Evolutionary conservation across 1,284 basidiomycete species (phyloP).

Genomic region (Cutaneotrichosporon spelunceum): DNA sequence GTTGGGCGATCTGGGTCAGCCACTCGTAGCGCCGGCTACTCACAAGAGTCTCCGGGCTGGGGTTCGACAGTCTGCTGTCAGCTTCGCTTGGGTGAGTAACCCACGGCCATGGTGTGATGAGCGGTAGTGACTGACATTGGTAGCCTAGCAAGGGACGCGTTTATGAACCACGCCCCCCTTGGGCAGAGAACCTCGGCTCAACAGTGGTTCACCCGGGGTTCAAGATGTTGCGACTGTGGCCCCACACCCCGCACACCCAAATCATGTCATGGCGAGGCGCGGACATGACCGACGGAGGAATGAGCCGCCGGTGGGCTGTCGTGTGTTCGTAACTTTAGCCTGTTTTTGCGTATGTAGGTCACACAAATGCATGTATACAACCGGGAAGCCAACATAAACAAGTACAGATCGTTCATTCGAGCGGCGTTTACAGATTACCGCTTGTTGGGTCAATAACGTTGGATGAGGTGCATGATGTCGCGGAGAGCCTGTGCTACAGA

Average conservation of each 20-base stretch:
- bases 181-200: too few species aligned
- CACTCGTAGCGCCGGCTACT: background rate
- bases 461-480: background rate
- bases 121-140: background rate
- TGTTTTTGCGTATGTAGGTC: background rate
- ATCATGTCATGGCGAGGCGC: background rate
- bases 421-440: background rate
- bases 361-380: background rate
- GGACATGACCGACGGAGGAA: conserved; percentile 8
- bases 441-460: background rate
- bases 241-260: background rate
- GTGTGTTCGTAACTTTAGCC: background rate
- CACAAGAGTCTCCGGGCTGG: conserved; percentile 13
- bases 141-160: background rate
- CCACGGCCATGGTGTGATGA: conserved; percentile 9
- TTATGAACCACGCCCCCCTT: too few species aligned
- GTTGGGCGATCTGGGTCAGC: conserved; percentile 24
- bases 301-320: background rate
- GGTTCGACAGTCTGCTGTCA: conserved; percentile 6
- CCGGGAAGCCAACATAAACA: background rate
- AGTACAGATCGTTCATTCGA: background rate
- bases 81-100: background rate
- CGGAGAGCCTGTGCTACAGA: conserved; percentile 22
- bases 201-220: background rate
- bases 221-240: background rate